Evolutionary conservation across 805 yeast genomes (phyloP).

Genomic region (Yamadazyma takamatsuzukensis): DNA sequence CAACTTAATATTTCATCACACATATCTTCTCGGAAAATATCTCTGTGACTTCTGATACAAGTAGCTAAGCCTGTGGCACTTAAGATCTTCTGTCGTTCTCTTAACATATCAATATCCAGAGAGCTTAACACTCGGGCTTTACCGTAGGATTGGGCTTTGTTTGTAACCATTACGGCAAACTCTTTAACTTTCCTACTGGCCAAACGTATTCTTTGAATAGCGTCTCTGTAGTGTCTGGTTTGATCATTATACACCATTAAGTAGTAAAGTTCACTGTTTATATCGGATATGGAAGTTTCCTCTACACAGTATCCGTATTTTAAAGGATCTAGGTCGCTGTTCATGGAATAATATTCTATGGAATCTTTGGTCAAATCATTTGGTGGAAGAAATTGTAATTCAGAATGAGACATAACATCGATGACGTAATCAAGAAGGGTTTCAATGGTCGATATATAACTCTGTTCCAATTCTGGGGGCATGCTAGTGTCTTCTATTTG

Average conservation of each 20-base stretch:
- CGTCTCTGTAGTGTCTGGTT: conserved; percentile 69
- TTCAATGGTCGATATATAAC: conserved; percentile 42
- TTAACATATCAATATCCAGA: conserved; percentile 43
- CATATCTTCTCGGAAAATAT: conserved; percentile 76
- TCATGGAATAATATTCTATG: conserved; percentile 26
- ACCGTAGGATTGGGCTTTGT: conserved; percentile 59
- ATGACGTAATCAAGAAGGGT: conserved; percentile 54
- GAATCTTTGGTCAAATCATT: conserved; percentile 21
- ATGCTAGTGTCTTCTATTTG: conserved; percentile 17
- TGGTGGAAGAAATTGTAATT: conserved; percentile 33
- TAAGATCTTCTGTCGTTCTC: conserved; percentile 52
- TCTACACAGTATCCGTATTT: conserved; percentile 42
- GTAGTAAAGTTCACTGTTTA: conserved; percentile 47
- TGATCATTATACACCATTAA: conserved; percentile 77
- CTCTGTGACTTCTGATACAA: conserved; percentile 64
- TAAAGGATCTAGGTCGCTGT: conserved; percentile 31
- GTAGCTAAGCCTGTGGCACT: conserved; percentile 63
- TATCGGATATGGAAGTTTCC: conserved; percentile 17
- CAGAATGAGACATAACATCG: conserved; percentile 54
- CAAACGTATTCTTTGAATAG: conserved; percentile 57
- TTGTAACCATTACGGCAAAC: conserved; percentile 71
- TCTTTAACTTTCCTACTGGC: conserved; percentile 62
- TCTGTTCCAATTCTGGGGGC: conserved; percentile 40
- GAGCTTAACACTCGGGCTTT: conserved; percentile 67
- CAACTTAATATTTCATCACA: conserved; percentile 67